These are phyloP conservation scores for Eutrema yunnanense DNA, from an alignment of 345 rosid genomes.

Conservation along the genomic window DNA sequence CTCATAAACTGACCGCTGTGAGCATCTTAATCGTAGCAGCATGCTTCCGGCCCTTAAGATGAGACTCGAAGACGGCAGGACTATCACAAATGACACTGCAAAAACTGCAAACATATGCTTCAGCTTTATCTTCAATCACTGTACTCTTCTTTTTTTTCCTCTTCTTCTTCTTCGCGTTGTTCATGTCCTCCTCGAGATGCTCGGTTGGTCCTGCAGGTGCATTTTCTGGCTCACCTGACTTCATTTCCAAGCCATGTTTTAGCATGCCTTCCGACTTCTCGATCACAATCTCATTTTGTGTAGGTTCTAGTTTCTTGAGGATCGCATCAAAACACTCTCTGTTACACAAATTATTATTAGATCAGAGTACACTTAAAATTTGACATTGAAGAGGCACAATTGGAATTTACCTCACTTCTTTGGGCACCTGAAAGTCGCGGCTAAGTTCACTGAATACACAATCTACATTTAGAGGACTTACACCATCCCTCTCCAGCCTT, in stretches of 20 bases:
- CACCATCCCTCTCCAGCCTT: constrained; percentile 32
- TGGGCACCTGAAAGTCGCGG: constrained; percentile 21
- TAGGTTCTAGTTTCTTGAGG: constrained; percentile 35
- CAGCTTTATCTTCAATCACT: background rate
- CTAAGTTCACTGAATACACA: constrained; percentile 22
- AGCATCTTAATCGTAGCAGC: background rate
- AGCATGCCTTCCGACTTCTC: constrained; percentile 25
- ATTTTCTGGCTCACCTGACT: background rate
- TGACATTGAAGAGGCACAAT: background rate
- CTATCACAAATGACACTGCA: constrained; percentile 4
- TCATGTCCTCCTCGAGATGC: constrained; percentile 14
- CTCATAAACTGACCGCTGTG: constrained; percentile 8
- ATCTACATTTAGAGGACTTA: background rate
- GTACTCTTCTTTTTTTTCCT: constrained; percentile 13
- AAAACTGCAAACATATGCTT: background rate
- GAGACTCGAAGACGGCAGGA: background rate
- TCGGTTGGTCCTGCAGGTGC: background rate
- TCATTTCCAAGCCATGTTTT: constrained; percentile 31
- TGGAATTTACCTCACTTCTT: constrained; percentile 38
- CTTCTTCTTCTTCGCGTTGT: background rate
- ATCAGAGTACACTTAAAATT: background rate
- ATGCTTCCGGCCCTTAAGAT: constrained; percentile 6
- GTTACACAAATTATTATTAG: background rate
- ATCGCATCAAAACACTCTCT: constrained; percentile 37
- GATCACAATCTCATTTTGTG: constrained; percentile 29